Base-by-base conservation (phyloP, 148 eudicot species). In the Spergularia marina region DNA sequence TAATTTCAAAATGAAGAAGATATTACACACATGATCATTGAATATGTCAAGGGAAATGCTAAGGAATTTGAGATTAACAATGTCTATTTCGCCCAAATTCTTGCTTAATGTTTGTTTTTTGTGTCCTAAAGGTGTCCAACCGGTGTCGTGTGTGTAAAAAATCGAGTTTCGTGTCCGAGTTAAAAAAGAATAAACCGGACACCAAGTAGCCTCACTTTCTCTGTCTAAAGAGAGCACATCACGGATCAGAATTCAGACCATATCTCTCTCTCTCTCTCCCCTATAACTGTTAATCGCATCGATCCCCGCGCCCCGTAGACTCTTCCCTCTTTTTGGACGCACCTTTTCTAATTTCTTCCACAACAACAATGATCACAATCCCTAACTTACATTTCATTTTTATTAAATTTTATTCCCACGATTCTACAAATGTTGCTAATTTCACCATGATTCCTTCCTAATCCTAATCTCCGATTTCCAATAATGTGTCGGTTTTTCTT, bases 201-300 rank as follows among this genome's bases (percentile, higher is more conserved):
- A 56, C n/a, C 20, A 0, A 20, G 63, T 59, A 18, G 10, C n/a
- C 34, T 18, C 8, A 21, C 3, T 62, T 54, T 51, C 53, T 21
- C 40, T 65, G 18, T 53, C 65, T 52, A 61, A 40, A 71, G 6
- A 78, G 84, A 82, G 87, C 82, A 84, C 83, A 84, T 76, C 85
- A 68, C 87, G 87, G 87, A 84, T 84, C 87, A 79, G 55, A 79
- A 68, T 25, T 65, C 74, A 78, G 53, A 77, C 65, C 40, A 74
- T 58, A 18, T 74, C 84, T 66, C 65, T 44, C 15, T 72, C 76
- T 73, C 41, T 59, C 53, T 65, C 74, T 10, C 59, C 15, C 34
- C 30, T 41, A 34, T 64, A 75, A 78, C 81, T 74, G n/a, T n/a
- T n/a, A 57, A 49, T 75, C 53, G 70, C 82, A 41, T 82, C 80